A percentile compares a stretch with the other conserved stretches of the same genome.
phyloP scores from a whole-genome alignment of 306 rosid species.

The Rosa lucieae region DNA sequence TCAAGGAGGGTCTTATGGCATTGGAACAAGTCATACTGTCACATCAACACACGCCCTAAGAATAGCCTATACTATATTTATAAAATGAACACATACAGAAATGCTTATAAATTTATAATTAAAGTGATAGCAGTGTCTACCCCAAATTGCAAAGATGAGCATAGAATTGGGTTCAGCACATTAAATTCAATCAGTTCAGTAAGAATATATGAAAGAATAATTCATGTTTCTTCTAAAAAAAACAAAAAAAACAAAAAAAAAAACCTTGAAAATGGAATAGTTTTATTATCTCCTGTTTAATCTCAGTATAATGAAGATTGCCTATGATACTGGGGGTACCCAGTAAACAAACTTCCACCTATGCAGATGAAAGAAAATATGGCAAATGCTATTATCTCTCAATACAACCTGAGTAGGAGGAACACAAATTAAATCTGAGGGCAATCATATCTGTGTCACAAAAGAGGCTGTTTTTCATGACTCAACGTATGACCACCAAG shows the following conservation, averaged over 20 bases:
- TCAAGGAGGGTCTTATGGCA: background rate
- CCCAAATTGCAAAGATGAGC: background rate
- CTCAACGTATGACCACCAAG: background rate
- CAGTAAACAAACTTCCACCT: background rate
- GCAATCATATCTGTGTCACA: background rate
- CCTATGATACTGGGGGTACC: background rate
- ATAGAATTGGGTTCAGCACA: background rate
- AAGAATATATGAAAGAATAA: background rate
- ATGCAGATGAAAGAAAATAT: background rate
- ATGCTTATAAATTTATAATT: background rate
- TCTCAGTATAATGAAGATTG: background rate
- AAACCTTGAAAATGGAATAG: background rate
- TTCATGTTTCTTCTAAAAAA: background rate
- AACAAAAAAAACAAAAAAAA: too few species aligned
- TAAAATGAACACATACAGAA: background rate
- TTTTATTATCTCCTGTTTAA: background rate
- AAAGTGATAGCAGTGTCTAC: background rate
- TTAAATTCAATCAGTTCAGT: background rate
- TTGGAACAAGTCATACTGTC: background rate
- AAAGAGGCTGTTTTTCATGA: background rate
- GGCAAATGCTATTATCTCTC: background rate
- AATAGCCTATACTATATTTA: background rate
- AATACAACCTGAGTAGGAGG: background rate
- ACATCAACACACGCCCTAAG: background rate
- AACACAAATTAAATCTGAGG: background rate